Base-by-base conservation (phyloP, 208 protist genomes). In the Acanthamoeba castellanii region DNA sequence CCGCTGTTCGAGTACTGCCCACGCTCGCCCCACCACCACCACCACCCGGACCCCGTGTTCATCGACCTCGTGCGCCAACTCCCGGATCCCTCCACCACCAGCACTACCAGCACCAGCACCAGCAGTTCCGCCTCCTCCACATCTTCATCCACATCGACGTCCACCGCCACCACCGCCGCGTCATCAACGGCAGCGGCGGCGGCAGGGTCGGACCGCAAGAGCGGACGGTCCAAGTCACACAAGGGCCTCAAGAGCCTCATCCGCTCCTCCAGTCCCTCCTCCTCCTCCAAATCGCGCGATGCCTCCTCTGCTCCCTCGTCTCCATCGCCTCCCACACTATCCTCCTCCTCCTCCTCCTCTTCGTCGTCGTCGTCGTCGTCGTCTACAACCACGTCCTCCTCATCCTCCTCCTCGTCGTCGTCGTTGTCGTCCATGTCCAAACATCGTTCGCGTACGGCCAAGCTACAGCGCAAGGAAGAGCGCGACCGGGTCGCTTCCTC, bases 231-330 rank as follows among this genome's bases (percentile, higher is more conserved):
- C 34, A 76, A 37, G n/a, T 76, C 68, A 7, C 27, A 30, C 68
- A 76, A 76, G 34, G 68, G 68, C 30, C 34, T 76, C 27, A 76
- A 76, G 16, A 42, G 68, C 34, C 68, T 76, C n/a, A 76, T 76
- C 3, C 68, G 68, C 68, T 18, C 68, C 8, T 76, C 68, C 7
- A 37, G 11, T 7, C 30, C 30, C 34, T 66, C 22, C 13, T 66
- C 59, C 22, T 37, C 13, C 37, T 2, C 68, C 68, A 76, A 30
- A 9, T 76, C 68, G 13, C 34, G 30, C 18, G 34, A 30, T 37
- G 2, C 68, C 68, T 76, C 68, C 18, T 42, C 68, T 9, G 22
- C 13, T 27, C 13, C 16, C 22, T 13, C 50, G 8, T 55, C 50
- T 55, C 50, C 20, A 72, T 4, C 27, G 18, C 5, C 30, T 22